phyloP scores from a whole-genome alignment of 306 rosid genomes.

The Begonia loranthoides region DNA sequence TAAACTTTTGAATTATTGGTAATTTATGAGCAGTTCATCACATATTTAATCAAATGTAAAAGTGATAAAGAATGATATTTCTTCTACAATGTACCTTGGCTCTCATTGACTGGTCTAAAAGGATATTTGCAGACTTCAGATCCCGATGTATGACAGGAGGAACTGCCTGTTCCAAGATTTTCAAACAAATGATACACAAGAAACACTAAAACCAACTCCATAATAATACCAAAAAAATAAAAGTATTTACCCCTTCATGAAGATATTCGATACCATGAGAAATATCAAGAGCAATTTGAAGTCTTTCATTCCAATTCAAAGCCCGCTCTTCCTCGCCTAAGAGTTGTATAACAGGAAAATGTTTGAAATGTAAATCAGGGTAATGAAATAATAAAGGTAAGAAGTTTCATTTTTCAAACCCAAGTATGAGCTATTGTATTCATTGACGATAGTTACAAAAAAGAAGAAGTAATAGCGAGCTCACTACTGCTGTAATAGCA shows the following conservation, averaged over 20 bases:
- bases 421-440: no score
- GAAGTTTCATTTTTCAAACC: no score
- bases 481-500: background rate
- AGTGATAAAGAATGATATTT: background rate
- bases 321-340: slow-evolving; percentile 45
- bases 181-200: slow-evolving; percentile 10
- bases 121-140: slow-evolving; percentile 82
- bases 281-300: slow-evolving; percentile 81
- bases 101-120: slow-evolving; percentile 71
- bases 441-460: no score
- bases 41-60: background rate
- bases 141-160: slow-evolving; percentile 98
- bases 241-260: slow-evolving; percentile 80
- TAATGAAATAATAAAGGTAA: no score
- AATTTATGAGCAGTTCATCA: no score
- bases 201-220: slow-evolving; percentile 1
- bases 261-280: slow-evolving; percentile 95
- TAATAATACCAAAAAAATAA: slow-evolving; percentile 9
- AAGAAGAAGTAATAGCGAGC: no score
- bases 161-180: slow-evolving; percentile 56
- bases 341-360: slow-evolving; percentile 21
- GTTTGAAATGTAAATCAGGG: background rate
- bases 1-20: background rate
- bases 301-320: slow-evolving; percentile 89
- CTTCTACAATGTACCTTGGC: slow-evolving; percentile 50